These are phyloP conservation scores for Talaromyces amestolkiae DNA, from an alignment of 2,329 filamentous ascomycete species.

Conservation along the genomic window DNA sequence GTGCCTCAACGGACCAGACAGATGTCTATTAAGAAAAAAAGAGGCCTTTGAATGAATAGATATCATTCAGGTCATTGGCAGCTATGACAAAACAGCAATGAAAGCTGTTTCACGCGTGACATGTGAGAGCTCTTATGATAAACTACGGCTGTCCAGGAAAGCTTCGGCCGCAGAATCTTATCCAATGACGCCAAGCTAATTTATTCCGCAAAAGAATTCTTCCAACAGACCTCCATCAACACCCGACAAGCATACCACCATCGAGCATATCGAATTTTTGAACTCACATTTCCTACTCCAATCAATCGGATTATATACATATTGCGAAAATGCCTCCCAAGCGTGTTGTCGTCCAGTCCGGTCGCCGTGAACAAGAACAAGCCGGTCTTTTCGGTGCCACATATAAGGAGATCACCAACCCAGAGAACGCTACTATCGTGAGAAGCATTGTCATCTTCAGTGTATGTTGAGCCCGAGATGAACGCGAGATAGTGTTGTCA, in stretches of 20 bases:
- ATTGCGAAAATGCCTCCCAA: conserved; percentile 60
- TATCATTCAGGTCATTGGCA: neutral
- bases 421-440: conserved; percentile 68
- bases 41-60: neutral
- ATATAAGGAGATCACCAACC: conserved; percentile 62
- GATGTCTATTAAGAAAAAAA: too few species aligned
- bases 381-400: conserved; percentile 55
- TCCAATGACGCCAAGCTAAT: conserved; percentile 28
- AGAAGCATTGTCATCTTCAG: conserved; percentile 67
- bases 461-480: conserved; percentile 47
- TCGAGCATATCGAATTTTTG: neutral
- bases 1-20: neutral
- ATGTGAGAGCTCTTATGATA: conserved; percentile 17
- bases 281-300: neutral
- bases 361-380: conserved; percentile 38
- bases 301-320: neutral
- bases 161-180: conserved; percentile 32
- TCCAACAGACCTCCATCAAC: conserved; percentile 19
- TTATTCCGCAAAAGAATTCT: conserved; percentile 33
- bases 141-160: conserved; percentile 29
- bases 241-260: neutral
- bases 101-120: neutral
- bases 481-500: neutral
- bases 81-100: neutral
- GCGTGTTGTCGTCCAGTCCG: conserved; percentile 53